These are phyloP conservation scores for Fusarium redolens DNA, from an alignment of 2,329 filamentous ascomycete species.

Conservation along the genomic window DNA sequence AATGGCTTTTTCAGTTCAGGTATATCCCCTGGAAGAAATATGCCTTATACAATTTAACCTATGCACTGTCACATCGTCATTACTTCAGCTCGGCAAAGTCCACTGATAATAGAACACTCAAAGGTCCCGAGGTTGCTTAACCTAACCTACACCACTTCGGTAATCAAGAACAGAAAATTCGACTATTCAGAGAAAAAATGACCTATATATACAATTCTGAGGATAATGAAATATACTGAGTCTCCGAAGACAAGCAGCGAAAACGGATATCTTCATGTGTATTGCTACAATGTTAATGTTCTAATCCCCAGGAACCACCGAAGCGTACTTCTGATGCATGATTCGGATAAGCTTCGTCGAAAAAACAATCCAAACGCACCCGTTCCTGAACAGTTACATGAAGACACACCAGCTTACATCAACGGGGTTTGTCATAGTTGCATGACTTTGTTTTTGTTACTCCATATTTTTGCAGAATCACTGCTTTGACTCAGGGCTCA, in stretches of 20 bases:
- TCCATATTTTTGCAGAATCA: no score
- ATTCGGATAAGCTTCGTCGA: not conserved
- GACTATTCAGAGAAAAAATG: not conserved
- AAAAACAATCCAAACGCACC: no score
- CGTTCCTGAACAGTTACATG: no score
- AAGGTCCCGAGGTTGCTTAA: not conserved
- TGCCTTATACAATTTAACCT: no score
- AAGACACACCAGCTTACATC: no score
- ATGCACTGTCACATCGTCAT: not conserved
- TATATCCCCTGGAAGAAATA: fast-evolving
- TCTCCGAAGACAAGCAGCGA: fast-evolving
- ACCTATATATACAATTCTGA: no score
- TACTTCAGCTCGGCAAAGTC: not conserved
- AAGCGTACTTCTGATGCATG: fast-evolving
- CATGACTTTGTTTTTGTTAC: no score
- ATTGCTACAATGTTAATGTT: fast-evolving
- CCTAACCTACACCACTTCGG: not conserved
- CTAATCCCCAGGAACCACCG: not conserved
- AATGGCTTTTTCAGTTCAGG: fast-evolving
- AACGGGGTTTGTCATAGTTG: no score
- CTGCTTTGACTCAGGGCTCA: no score
- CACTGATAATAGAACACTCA: fast-evolving
- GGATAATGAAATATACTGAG: fast-evolving
- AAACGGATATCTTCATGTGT: not conserved
- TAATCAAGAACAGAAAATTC: not conserved